Percentiles rank a stretch among this genome's conserved stretches.
phyloP scores from a whole-genome alignment of 2,329 filamentous ascomycete species.

The Aureobasidium pullulans region DNA sequence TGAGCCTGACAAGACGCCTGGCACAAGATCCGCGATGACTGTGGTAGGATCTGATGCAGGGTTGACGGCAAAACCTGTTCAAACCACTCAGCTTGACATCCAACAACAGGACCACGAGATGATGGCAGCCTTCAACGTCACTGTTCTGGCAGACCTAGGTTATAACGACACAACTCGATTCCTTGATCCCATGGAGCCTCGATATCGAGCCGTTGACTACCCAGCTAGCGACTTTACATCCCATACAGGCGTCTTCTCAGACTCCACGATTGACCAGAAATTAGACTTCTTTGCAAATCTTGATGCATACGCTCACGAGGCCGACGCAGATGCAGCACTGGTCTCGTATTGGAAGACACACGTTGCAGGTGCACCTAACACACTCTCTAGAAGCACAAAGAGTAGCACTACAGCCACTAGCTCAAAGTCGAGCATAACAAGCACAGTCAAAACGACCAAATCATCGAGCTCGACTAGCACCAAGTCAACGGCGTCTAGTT shows the following conservation, averaged over 20 bases:
- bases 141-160: constrained; percentile 27
- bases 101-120: constrained; percentile 33
- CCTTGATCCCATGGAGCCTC: constrained; percentile 18
- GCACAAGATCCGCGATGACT: constrained; percentile 35
- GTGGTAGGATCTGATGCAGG: background rate
- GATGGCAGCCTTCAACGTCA: constrained; percentile 39
- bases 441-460: too few relatives aligned
- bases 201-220: constrained; percentile 20
- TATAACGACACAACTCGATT: constrained; percentile 25
- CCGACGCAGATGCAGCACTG: constrained; percentile 23
- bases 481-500: too few relatives aligned
- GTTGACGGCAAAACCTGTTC: constrained; percentile 31
- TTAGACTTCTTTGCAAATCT: constrained; percentile 26
- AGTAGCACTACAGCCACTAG: background rate
- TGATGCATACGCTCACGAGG: constrained; percentile 24
- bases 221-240: background rate
- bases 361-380: background rate
- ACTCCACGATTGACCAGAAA: constrained; percentile 23
- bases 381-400: background rate
- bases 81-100: constrained; percentile 37
- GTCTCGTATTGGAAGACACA: constrained; percentile 22
- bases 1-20: constrained; percentile 26
- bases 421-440: too few relatives aligned
- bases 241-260: constrained; percentile 17
- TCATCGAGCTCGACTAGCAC: too few relatives aligned